phyloP scores from a whole-genome alignment of 1,139 yeast genomes.

The Meyerozyma elateridarum region DNA sequence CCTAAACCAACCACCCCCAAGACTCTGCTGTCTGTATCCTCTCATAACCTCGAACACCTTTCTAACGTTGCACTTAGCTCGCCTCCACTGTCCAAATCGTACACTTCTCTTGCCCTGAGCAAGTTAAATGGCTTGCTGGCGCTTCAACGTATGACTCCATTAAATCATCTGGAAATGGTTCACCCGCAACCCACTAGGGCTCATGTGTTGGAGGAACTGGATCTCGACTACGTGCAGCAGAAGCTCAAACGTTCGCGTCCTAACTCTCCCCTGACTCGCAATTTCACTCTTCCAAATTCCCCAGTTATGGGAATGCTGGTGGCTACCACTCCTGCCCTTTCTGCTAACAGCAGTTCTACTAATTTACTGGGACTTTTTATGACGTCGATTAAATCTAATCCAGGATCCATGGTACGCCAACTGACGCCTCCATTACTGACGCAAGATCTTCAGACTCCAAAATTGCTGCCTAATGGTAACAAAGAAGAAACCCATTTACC shows the following conservation, averaged over 20 bases:
- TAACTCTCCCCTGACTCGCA: conserved; percentile 39
- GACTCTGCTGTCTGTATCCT: too few relatives aligned
- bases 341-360: conserved; percentile 43
- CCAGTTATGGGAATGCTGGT: conserved; percentile 46
- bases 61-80: conserved; percentile 21
- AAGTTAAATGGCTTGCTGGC: conserved; percentile 39
- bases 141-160: conserved; percentile 52
- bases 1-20: conserved; percentile 12
- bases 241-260: conserved; percentile 70
- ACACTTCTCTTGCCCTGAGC: conserved; percentile 11
- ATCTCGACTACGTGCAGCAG: conserved; percentile 43
- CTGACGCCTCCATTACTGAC: conserved; percentile 4
- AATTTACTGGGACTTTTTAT: conserved; percentile 35
- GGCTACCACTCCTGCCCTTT: conserved; percentile 40
- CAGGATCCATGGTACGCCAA: conserved; percentile 5
- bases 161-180: conserved; percentile 19
- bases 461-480: neutral
- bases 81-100: conserved; percentile 11
- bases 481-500: conserved; percentile 8
- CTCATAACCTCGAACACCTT: conserved; percentile 28
- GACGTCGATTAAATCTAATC: conserved; percentile 19
- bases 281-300: conserved; percentile 57
- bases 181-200: conserved; percentile 12
- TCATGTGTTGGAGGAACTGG: conserved; percentile 38
- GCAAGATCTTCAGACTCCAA: conserved; percentile 1